phyloP scores from a whole-genome alignment of 1,284 basidiomycete genomes.

The Schizophyllum commune region DNA sequence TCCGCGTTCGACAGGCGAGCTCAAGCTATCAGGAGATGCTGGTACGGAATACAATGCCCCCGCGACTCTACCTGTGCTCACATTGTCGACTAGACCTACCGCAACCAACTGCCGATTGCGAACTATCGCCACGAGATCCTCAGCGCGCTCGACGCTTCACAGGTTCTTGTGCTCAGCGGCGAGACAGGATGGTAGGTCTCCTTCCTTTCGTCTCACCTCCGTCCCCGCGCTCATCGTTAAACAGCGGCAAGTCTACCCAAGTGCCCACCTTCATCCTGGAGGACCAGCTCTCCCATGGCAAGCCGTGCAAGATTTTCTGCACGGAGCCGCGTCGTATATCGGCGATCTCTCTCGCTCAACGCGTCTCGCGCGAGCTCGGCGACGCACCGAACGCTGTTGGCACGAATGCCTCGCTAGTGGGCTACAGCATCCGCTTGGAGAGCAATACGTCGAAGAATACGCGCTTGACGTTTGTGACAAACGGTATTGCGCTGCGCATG shows the following conservation, averaged over 20 bases:
- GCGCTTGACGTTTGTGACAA: conserved; percentile 80
- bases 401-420: conserved; percentile 75
- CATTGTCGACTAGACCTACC: conserved; percentile 41
- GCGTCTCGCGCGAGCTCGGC: conserved; percentile 91
- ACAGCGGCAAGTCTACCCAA: conserved; percentile 95
- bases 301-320: conserved; percentile 88
- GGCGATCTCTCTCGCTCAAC: conserved; percentile 93
- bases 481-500: conserved; percentile 97
- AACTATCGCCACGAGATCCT: conserved; percentile 76
- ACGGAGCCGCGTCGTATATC: conserved; percentile 97
- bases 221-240: conserved; percentile 2
- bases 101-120: conserved; percentile 84
- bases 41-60: conserved; percentile 33
- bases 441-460: conserved; percentile 82
- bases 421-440: conserved; percentile 94
- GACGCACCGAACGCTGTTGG: conserved; percentile 82
- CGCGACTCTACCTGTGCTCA: too few relatives aligned
- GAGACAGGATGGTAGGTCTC: conserved; percentile 88
- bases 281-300: conserved; percentile 77
- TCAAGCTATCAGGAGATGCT: conserved; percentile 83
- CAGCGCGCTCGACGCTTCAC: conserved; percentile 65
- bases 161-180: conserved; percentile 90
- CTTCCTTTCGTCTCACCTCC: background rate
- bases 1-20: conserved; percentile 53
- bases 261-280: conserved; percentile 94